These are phyloP conservation scores for Penicillium coffeae DNA, from an alignment of 495 filamentous ascomycete species.

Conservation along the genomic window DNA sequence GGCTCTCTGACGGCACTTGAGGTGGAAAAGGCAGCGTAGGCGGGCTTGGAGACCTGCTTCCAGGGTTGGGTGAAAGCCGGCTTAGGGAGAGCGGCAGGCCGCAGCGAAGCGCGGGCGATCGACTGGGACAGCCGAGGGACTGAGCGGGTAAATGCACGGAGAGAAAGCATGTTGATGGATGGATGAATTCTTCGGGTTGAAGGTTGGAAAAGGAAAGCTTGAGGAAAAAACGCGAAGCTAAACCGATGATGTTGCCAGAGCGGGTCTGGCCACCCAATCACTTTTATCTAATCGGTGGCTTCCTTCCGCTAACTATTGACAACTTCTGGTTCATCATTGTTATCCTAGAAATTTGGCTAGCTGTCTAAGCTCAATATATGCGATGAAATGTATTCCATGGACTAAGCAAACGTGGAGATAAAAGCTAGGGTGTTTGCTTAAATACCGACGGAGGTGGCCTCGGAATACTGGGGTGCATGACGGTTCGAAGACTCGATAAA, in stretches of 20 bases:
- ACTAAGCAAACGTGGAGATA: too few relatives aligned
- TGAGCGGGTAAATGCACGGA: conserved; percentile 67
- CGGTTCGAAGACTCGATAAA: too few relatives aligned
- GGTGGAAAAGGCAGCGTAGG: conserved; percentile 71
- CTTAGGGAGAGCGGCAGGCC: conserved; percentile 46
- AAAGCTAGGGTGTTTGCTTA: too few relatives aligned
- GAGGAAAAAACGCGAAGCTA: conserved; percentile 20
- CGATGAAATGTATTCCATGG: too few relatives aligned
- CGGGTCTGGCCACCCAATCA: conserved; percentile 14
- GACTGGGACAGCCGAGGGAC: conserved; percentile 66
- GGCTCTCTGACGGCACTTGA: conserved; percentile 53
- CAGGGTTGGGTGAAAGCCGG: conserved; percentile 44
- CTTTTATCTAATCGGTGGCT: too few relatives aligned
- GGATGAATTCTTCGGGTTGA: conserved; percentile 10
- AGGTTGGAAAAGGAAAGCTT: conserved; percentile 19
- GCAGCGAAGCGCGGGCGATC: conserved; percentile 44
- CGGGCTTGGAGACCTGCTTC: conserved; percentile 50
- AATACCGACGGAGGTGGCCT: too few relatives aligned
- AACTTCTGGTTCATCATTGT: background rate
- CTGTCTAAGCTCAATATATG: too few relatives aligned
- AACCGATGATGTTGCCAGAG: conserved; percentile 43
- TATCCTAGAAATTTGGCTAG: background rate
- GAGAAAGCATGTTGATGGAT: conserved; percentile 65
- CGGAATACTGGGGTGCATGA: too few relatives aligned
- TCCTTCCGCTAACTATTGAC: too few relatives aligned